Conservation (phyloP, 768 basidiomycete genomes). For the Crassisporium funariophilum region DNA sequence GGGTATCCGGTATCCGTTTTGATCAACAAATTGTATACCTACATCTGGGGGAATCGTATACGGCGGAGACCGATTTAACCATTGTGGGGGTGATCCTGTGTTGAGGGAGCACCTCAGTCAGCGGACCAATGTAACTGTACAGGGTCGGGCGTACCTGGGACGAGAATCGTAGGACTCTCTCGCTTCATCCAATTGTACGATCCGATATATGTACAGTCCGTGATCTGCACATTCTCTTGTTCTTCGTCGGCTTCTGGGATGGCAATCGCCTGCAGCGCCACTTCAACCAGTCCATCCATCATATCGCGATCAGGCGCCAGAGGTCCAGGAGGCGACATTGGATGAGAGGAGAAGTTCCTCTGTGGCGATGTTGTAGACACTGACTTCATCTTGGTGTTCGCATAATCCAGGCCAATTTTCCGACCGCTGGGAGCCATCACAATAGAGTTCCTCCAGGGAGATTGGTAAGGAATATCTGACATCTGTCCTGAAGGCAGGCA, state of each 20-base stretch:
- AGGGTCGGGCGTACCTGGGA: conserved; percentile 36
- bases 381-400: conserved; percentile 6
- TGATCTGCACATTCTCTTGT: conserved; percentile 36
- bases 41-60: conserved; percentile 53
- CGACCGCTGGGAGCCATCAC: conserved; percentile 25
- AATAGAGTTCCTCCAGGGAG: conserved; percentile 27
- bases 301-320: conserved; percentile 37
- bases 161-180: conserved; percentile 47
- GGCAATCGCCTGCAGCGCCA: conserved; percentile 27
- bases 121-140: conserved; percentile 17
- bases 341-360: not conserved
- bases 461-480: conserved; percentile 16
- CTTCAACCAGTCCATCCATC: conserved; percentile 35
- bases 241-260: conserved; percentile 17
- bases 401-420: conserved; percentile 9
- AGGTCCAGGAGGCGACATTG: conserved; percentile 13
- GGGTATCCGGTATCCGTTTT: conserved; percentile 48
- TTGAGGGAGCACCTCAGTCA: too few relatives aligned
- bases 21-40: conserved; percentile 52
- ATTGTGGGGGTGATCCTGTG: conserved; percentile 58
- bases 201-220: conserved; percentile 40
- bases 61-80: conserved; percentile 49
- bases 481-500: conserved; percentile 6
- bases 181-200: conserved; percentile 55
- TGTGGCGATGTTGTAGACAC: conserved; percentile 7